Evolutionary conservation across 306 rosid species (phyloP).

Genomic region (Corylus heterophylla): DNA sequence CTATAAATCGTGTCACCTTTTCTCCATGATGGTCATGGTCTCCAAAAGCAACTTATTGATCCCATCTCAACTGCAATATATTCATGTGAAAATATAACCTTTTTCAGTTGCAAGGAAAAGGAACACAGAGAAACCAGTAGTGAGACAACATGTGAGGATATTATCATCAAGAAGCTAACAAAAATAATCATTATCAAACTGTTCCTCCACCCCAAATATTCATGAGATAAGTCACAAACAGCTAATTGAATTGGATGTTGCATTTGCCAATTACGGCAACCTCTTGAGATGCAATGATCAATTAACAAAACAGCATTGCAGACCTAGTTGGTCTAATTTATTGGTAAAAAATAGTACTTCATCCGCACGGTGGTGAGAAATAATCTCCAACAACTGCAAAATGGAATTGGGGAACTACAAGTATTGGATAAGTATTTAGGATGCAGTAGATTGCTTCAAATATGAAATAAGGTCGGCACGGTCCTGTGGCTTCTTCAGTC

Average conservation of each 20-base stretch:
- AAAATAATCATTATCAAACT: conserved; percentile 14
- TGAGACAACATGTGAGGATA: background rate
- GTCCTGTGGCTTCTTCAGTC: conserved; percentile 93
- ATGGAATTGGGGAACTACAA: conserved; percentile 27
- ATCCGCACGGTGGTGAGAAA: conserved; percentile 39
- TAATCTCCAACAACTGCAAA: conserved; percentile 43
- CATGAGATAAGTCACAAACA: background rate
- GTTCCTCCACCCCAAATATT: conserved; percentile 15
- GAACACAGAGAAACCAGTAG: background rate
- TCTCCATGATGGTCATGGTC: no score
- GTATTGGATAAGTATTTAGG: conserved; percentile 25
- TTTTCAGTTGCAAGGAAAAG: background rate
- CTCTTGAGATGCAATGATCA: conserved; percentile 26
- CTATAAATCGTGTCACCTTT: no score
- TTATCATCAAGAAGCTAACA: background rate
- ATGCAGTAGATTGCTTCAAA: conserved; percentile 77
- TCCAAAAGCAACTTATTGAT: no score
- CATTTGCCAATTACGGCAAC: conserved; percentile 46
- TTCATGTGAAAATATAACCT: no score
- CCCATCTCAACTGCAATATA: no score
- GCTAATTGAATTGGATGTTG: conserved; percentile 32
- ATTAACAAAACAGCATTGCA: conserved; percentile 47
- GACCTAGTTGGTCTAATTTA: conserved; percentile 50
- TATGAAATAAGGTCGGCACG: conserved; percentile 95
- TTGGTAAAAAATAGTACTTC: conserved; percentile 42